phyloP scores from a whole-genome alignment of 2,329 filamentous ascomycete species.

The Penicillium verrucosum region DNA sequence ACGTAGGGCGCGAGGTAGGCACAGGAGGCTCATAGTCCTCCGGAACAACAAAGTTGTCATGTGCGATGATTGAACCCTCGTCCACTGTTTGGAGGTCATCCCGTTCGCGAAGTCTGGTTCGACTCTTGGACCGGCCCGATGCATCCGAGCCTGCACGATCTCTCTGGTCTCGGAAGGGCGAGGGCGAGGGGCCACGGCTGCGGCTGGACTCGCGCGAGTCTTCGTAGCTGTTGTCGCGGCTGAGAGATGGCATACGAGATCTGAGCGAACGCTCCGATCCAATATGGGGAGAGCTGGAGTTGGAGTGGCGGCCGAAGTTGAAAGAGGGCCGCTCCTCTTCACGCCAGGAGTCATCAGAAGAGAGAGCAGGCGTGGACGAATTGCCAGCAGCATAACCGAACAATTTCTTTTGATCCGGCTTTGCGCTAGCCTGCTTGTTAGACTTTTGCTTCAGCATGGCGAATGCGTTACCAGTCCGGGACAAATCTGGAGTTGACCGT shows the following conservation, averaged over 20 bases:
- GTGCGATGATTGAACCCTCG: conserved; percentile 41
- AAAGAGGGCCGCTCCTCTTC: conserved; percentile 36
- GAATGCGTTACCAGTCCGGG: conserved; percentile 42
- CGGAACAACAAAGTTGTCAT: conserved; percentile 26
- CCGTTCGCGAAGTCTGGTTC: conserved; percentile 50
- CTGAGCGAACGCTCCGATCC: conserved; percentile 28
- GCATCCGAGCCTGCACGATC: conserved; percentile 56
- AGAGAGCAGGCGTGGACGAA: conserved; percentile 36
- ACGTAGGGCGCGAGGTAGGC: conserved; percentile 30
- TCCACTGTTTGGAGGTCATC: conserved; percentile 54
- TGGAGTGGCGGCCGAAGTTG: conserved; percentile 34
- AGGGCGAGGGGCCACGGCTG: conserved; percentile 38
- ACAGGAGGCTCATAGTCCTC: conserved; percentile 27
- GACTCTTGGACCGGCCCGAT: conserved; percentile 54
- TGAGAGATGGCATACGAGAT: conserved; percentile 28
- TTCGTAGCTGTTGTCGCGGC: conserved; percentile 33
- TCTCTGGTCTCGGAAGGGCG: conserved; percentile 42
- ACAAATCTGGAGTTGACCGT: conserved; percentile 33
- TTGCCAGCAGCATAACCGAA: conserved; percentile 41
- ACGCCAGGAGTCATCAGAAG: conserved; percentile 35
- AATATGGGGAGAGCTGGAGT: conserved; percentile 40
- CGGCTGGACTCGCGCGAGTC: conserved; percentile 35
- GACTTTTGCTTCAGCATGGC: conserved; percentile 45
- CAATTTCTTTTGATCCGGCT: conserved; percentile 40
- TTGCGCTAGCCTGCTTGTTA: conserved; percentile 31